phyloP scores from a whole-genome alignment of 495 filamentous ascomycete genomes.

The Platismatia glauca region DNA sequence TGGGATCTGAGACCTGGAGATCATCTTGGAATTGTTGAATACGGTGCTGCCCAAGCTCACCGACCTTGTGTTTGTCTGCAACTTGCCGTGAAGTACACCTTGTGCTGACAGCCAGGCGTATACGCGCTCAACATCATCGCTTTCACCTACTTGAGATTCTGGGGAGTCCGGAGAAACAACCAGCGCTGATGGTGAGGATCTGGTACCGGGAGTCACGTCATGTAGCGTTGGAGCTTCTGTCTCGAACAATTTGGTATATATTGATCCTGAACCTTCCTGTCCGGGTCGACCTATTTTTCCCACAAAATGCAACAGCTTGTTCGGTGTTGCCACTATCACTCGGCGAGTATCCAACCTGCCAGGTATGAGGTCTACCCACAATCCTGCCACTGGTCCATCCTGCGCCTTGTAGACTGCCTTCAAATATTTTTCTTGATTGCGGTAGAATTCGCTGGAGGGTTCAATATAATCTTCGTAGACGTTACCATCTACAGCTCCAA shows the following conservation, averaged over 20 bases:
- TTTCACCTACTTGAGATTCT: constrained; percentile 39
- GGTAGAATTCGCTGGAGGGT: constrained; percentile 84
- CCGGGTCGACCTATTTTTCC: constrained; percentile 64
- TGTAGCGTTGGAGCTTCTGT: constrained; percentile 65
- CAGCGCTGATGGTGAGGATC: constrained; percentile 52
- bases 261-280: constrained; percentile 71
- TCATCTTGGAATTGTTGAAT: constrained; percentile 62
- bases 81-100: constrained; percentile 77
- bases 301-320: constrained; percentile 64
- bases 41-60: constrained; percentile 55
- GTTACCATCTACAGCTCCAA: constrained; percentile 85
- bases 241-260: constrained; percentile 83
- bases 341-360: constrained; percentile 59
- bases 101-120: constrained; percentile 88
- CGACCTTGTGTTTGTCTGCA: constrained; percentile 44
- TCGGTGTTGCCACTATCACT: constrained; percentile 68
- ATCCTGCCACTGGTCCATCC: constrained; percentile 69
- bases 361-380: constrained; percentile 68
- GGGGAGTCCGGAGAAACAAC: constrained; percentile 65
- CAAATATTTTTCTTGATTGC: constrained; percentile 86
- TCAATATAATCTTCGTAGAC: constrained; percentile 96
- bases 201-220: constrained; percentile 50
- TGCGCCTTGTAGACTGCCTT: constrained; percentile 67
- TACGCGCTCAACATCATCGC: constrained; percentile 49
- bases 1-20: constrained; percentile 62